Base-by-base conservation (phyloP, 2,329 filamentous ascomycete species). In the Epichloe baconii region DNA sequence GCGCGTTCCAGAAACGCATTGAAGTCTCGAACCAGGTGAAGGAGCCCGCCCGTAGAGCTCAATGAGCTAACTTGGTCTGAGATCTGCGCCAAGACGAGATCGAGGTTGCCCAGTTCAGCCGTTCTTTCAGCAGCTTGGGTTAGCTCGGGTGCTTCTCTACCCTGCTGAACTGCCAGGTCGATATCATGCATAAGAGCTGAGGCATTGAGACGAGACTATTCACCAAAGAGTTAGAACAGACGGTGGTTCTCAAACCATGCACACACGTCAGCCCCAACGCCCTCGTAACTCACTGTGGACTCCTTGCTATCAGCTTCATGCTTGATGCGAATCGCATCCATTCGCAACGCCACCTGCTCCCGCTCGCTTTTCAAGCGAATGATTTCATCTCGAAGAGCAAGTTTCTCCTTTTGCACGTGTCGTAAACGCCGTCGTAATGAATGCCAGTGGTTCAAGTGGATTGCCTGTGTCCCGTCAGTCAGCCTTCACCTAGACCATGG, bases 1-100 rank as follows among this genome's bases (percentile, higher is more conserved):
- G 78, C 72, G 21, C 81, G 72, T 61, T 84, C 81, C 47, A 85
- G 66, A 55, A 84, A 80, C 35, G 72, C 72, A 56, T 84, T 85
- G 58, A 84, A 84, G 46, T 79, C 74, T 53, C 67, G 74, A 50
- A 84, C 73, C 60, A 79, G 75, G 53, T 69, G 71, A 55, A 84
- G 66, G 4, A 75, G 65, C 2, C 78, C 78, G 21, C 78, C 78
- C 1, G 70, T 68, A 8, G 69, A 67, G 48, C 73, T 71, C 19
- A 65, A 64, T 40, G 68, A 73, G 58, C 75, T 77, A 2, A 75
- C 75, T 58, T 80, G 72, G 38, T 75, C 71, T 0, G 76, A 69
- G 5, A 83, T 66, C 26, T 71, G 70, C n/a, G 75, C 74, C 35
- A 83, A 68, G 8, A 76, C 61, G 36, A 83, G 63, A 59, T 83